Percentiles rank a stretch among this genome's conserved stretches.
Conservation (phyloP, 768 basidiomycete genomes). For the Lanmaoa pseudosensibilis region DNA sequence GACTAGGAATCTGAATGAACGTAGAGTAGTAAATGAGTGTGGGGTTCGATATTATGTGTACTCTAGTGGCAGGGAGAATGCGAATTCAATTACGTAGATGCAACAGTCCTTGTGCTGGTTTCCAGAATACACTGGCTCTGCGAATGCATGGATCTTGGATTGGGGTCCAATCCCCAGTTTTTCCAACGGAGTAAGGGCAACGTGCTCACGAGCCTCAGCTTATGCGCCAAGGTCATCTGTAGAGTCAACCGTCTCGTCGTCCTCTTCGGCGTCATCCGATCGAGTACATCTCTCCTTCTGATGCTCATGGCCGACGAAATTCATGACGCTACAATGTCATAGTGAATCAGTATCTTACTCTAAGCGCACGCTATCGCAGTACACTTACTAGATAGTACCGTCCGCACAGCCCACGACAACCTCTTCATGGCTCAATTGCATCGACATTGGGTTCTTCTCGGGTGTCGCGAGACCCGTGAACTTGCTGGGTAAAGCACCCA, state of each 20-base stretch:
- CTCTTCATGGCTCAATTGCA: constrained; percentile 89
- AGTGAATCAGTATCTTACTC: constrained; percentile 10
- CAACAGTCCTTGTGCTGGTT: constrained; percentile 8
- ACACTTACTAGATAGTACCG: constrained; percentile 83
- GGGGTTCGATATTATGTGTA: constrained; percentile 6
- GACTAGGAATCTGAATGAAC: constrained; percentile 19
- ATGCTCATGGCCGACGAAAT: constrained; percentile 60
- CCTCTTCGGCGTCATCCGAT: constrained; percentile 5
- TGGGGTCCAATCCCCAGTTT: background rate
- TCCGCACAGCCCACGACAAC: constrained; percentile 91
- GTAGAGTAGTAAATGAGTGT: constrained; percentile 23
- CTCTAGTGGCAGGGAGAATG: constrained; percentile 1
- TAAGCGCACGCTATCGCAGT: background rate
- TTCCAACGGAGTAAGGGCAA: background rate
- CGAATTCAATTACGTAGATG: background rate
- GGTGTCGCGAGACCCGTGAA: constrained; percentile 81
- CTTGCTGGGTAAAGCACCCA: constrained; percentile 62
- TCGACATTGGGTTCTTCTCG: constrained; percentile 93
- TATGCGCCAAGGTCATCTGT: constrained; percentile 17
- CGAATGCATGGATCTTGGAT: background rate
- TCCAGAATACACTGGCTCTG: constrained; percentile 2
- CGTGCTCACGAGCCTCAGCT: background rate
- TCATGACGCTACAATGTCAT: constrained; percentile 49
- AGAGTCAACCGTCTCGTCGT: constrained; percentile 14
- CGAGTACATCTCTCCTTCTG: constrained; percentile 30